phyloP scores from a whole-genome alignment of 2,329 filamentous ascomycete genomes.

The Colletotrichum magnum region DNA sequence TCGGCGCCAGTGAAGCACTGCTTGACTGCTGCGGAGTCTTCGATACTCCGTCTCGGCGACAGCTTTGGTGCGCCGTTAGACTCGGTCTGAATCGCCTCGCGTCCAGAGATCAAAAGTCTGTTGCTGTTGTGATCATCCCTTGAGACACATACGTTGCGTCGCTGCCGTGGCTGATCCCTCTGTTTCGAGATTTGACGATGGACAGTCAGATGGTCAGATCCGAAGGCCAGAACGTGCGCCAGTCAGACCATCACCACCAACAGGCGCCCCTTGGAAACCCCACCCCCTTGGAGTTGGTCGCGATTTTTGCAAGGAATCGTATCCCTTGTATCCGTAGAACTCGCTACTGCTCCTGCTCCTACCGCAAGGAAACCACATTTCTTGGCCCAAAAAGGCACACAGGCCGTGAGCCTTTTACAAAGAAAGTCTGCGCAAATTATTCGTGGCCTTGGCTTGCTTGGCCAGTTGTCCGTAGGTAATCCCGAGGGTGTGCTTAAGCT shows the following conservation, averaged over 20 bases:
- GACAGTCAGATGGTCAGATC: conserved; percentile 11
- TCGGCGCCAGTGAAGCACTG: conserved; percentile 22
- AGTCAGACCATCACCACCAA: conserved; percentile 14
- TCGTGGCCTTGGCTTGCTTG: conserved; percentile 15
- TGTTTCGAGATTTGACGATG: conserved; percentile 3
- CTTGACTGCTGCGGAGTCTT: conserved; percentile 6
- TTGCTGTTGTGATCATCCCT: background rate
- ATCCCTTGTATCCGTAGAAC: no score
- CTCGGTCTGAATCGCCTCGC: background rate
- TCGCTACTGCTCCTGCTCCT: no score
- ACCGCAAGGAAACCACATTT: conserved; percentile 5
- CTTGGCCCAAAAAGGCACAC: conserved; percentile 9
- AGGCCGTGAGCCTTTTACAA: background rate
- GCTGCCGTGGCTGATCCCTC: background rate
- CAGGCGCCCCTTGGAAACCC: background rate
- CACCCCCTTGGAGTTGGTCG: background rate
- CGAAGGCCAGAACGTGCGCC: conserved; percentile 14
- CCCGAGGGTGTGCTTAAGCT: conserved; percentile 41
- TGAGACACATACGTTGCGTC: background rate
- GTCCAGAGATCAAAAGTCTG: background rate
- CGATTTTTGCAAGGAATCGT: no score
- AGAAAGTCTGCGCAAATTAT: conserved; percentile 8
- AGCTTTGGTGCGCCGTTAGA: background rate
- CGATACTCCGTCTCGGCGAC: conserved; percentile 7
- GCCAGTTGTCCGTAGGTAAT: conserved; percentile 21